Evolutionary conservation across 345 rosid species (phyloP).

Genomic region (Eucalyptus rudis): DNA sequence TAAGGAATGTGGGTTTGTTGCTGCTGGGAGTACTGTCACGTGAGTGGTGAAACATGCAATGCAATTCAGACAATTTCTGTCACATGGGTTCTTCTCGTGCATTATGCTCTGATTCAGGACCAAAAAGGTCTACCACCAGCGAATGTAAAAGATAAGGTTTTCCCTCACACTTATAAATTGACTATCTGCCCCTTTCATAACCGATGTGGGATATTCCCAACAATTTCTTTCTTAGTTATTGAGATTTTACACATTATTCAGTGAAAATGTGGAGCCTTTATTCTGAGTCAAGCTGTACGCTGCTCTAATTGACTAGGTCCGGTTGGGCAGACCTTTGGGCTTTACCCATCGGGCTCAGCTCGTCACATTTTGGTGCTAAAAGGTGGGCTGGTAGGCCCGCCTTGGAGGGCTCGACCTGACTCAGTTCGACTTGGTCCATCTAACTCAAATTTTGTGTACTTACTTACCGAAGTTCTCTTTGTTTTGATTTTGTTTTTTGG

Average conservation of each 20-base stretch:
- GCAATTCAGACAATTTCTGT: neutral
- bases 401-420: neutral
- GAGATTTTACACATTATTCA: neutral
- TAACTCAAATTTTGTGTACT: neutral
- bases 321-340: neutral
- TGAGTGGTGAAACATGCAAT: neutral
- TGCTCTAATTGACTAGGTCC: neutral
- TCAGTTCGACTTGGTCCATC: neutral
- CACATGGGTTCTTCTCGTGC: neutral
- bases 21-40: neutral
- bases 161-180: too few species aligned
- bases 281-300: neutral
- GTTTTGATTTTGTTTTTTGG: neutral
- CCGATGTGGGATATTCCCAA: rapidly evolving
- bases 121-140: neutral
- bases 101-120: neutral
- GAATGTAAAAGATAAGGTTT: too few species aligned
- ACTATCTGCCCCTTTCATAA: too few species aligned
- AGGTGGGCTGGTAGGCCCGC: neutral
- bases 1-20: neutral
- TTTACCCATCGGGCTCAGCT: neutral
- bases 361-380: neutral
- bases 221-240: neutral
- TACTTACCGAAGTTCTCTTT: neutral
- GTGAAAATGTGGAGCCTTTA: neutral